phyloP scores from a whole-genome alignment of 108 stramenopile genomes.

The Cylindrotheca fusiformis region DNA sequence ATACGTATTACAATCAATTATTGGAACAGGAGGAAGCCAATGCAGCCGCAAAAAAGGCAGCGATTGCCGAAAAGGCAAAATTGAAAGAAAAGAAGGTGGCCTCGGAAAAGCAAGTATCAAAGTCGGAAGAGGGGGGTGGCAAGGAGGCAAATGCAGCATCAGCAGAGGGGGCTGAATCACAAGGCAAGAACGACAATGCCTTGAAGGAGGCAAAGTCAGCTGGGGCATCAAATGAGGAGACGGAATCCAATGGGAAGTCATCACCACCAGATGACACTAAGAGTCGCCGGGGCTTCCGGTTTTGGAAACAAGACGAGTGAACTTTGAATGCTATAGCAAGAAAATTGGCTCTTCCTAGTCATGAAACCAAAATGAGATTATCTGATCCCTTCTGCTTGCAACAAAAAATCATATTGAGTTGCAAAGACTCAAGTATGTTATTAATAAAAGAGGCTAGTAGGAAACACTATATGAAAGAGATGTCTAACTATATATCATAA shows the following conservation, averaged over 20 bases:
- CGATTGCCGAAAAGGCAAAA: not conserved
- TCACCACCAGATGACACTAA: not conserved
- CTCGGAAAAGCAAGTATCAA: not conserved
- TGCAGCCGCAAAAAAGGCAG: slow-evolving; percentile 5
- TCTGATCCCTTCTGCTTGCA: too few species aligned
- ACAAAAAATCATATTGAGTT: too few species aligned
- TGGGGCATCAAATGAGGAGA: slow-evolving; percentile 1
- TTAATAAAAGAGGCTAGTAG: too few species aligned
- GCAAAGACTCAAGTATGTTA: too few species aligned
- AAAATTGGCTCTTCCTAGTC: too few species aligned
- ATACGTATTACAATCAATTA: slow-evolving; percentile 7
- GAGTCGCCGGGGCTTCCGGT: not conserved
- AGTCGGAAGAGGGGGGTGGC: not conserved
- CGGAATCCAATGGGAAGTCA: too few species aligned
- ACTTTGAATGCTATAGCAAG: too few species aligned
- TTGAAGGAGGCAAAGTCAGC: not conserved
- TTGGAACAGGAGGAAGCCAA: not conserved
- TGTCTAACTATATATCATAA: too few species aligned
- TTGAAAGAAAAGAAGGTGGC: not conserved
- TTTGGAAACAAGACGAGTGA: not conserved
- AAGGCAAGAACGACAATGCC: not conserved
- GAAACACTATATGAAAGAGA: too few species aligned
- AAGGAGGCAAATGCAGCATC: not conserved
- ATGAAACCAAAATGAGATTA: too few species aligned
- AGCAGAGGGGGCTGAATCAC: not conserved